Evolutionary conservation across 2,329 filamentous ascomycete genomes (phyloP).

Genomic region (Alternaria novae-zelandiae): DNA sequence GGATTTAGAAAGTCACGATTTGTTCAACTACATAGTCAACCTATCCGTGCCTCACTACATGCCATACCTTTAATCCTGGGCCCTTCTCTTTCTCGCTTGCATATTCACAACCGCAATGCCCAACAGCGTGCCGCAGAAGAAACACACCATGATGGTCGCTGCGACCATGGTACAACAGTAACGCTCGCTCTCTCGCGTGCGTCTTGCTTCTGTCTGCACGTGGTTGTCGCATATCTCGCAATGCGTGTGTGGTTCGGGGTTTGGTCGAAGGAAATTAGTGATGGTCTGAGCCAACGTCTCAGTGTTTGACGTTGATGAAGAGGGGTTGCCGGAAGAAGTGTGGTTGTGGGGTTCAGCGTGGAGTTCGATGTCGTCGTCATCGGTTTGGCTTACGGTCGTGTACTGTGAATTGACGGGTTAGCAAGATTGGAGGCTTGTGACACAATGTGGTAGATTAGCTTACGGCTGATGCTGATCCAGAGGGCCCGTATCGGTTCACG

Average conservation of each 20-base stretch:
- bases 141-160: constrained; percentile 23
- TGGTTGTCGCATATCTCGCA: constrained; percentile 39
- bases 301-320: constrained; percentile 4
- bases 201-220: constrained; percentile 19
- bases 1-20: background rate
- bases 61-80: background rate
- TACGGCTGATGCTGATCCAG: constrained; percentile 30
- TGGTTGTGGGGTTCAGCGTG: constrained; percentile 19
- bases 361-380: constrained; percentile 31
- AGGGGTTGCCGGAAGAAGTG: background rate
- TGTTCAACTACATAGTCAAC: background rate
- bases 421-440: background rate
- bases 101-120: constrained; percentile 20
- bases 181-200: constrained; percentile 23
- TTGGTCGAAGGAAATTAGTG: constrained; percentile 30
- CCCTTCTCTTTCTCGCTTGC: constrained; percentile 1
- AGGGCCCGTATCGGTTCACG: constrained; percentile 21
- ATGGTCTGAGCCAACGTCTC: constrained; percentile 33
- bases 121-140: constrained; percentile 25
- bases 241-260: constrained; percentile 29
- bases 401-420: constrained; percentile 23
- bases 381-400: constrained; percentile 30
- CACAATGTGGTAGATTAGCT: background rate
- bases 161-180: constrained; percentile 37
- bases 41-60: background rate